Base-by-base conservation (phyloP, 306 rosid genomes). In the Trichosanthes cucumerina region DNA sequence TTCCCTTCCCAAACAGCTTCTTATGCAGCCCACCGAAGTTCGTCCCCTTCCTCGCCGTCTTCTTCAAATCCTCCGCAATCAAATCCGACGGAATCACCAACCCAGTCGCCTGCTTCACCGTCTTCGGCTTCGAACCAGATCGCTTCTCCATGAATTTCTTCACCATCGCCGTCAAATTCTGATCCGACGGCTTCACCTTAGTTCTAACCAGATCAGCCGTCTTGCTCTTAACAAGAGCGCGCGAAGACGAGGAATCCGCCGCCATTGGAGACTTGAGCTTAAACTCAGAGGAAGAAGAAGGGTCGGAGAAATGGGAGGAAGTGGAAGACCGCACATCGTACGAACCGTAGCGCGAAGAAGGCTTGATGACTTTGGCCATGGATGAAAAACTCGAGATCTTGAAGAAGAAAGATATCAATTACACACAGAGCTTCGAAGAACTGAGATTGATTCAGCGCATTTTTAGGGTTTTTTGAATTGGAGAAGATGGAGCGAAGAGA, bases 291-390 rank as follows among this genome's bases (percentile, higher is more conserved):
- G 99, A 95, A 1, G 97, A 92, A 71, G 97, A 91, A 2, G 92
- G 96, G 58, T 92, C 90, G 13, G 97, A 92, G 75, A 85, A 85
- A 56, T 86, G 88, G 4, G 98, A 86, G 59, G 98, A 86, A 2
- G 91, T 81, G 14, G 97, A 95, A 78, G 96, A 90, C 12, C 98
- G 93, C 0, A 92, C 74, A 59, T 92, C 92, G 81, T 88, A 96
- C 38, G 98, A 80, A 28, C 85, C 88, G 96, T 96, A 96, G 15
- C 99, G 87, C 11, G 99, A 89, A 18, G 97, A 90, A 15, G 96
- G 82, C 74, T 84, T 95, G 79, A 69, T 92, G 80, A 74, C 12
- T 4, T 71, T 80, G 6, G 94, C 91, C 88, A 91, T 89, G 13
- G 59, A 63, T 47, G 83, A 33, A 31, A 36, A n/a, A 3, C 6